phyloP scores from a whole-genome alignment of 805 yeast genomes.

The Kuraishia floccosa region DNA sequence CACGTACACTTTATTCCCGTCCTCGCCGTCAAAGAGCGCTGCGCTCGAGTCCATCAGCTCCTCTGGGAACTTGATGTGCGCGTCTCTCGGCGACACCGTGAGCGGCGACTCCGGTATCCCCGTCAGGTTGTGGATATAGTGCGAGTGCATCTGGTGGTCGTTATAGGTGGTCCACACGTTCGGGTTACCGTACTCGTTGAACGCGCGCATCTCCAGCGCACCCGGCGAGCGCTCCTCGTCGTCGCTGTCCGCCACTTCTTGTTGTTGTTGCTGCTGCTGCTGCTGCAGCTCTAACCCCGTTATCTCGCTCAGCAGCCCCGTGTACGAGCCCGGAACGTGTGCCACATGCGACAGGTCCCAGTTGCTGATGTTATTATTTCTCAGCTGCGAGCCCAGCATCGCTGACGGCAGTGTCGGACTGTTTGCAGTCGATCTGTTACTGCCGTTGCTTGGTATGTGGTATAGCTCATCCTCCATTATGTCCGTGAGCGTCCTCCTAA shows the following conservation, averaged over 20 bases:
- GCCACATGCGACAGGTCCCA: too few species aligned
- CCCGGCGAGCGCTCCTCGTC: conserved; percentile 4
- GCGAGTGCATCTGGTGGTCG: conserved; percentile 2
- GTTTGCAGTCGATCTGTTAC: conserved; percentile 14
- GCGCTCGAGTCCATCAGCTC: conserved; percentile 5
- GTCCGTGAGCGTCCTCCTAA: conserved; percentile 43
- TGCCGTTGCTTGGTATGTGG: conserved; percentile 17
- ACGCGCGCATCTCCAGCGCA: conserved; percentile 16
- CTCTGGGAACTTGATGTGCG: conserved; percentile 8
- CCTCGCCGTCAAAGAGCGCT: conserved; percentile 1
- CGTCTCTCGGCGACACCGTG: conserved; percentile 8
- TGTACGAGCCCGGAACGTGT: background rate
- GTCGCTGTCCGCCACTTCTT: conserved; percentile 3
- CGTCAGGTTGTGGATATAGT: conserved; percentile 1
- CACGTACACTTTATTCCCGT: conserved; percentile 4
- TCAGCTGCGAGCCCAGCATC: conserved; percentile 2
- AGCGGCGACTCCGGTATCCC: conserved; percentile 4
- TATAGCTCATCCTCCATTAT: conserved; percentile 52
- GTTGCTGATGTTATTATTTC: conserved; percentile 2
- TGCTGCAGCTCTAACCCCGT: conserved; percentile 4
- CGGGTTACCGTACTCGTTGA: conserved; percentile 28
- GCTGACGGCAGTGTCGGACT: conserved; percentile 6
- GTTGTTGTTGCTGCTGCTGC: conserved; percentile 1
- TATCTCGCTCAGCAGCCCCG: conserved; percentile 5
- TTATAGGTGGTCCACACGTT: conserved; percentile 13